Percentiles rank a stretch among this genome's conserved stretches.
These are phyloP conservation scores for Poa annua DNA, from an alignment of 176 grass and related monocot species.

Conservation along the genomic window DNA sequence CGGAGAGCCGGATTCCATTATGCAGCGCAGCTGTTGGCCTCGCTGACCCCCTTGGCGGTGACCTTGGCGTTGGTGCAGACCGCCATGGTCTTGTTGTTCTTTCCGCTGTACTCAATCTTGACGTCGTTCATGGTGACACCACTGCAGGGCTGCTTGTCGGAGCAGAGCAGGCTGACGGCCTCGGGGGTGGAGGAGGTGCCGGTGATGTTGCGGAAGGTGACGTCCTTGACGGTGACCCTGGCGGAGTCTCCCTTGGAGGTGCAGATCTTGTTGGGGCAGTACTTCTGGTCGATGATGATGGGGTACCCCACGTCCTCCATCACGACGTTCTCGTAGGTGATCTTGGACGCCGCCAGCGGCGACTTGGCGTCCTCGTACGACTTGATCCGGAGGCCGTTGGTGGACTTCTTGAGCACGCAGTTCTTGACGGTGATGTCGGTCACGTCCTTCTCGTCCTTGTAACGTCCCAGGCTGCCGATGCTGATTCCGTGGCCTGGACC, in stretches of 20 bases:
- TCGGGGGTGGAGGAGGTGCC: slow-evolving; percentile 53
- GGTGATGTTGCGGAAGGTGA: slow-evolving; percentile 60
- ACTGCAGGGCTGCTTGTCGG: slow-evolving; percentile 46
- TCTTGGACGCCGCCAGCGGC: slow-evolving; percentile 25
- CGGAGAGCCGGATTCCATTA: too few species aligned
- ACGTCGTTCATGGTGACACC: slow-evolving; percentile 45
- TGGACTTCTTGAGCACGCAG: slow-evolving; percentile 52
- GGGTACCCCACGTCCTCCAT: slow-evolving; percentile 47
- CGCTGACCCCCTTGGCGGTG: not conserved
- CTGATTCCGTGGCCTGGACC: slow-evolving; percentile 81
- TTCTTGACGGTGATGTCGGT: slow-evolving; percentile 56
- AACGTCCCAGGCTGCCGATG: slow-evolving; percentile 65
- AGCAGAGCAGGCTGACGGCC: slow-evolving; percentile 58
- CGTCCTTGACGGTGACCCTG: slow-evolving; percentile 58
- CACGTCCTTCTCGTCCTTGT: slow-evolving; percentile 70
- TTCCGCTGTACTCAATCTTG: slow-evolving; percentile 31
- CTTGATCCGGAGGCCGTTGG: slow-evolving; percentile 71
- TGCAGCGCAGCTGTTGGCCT: not conserved
- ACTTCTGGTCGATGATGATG: slow-evolving; percentile 79
- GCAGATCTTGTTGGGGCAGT: slow-evolving; percentile 69
- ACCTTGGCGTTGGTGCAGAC: slow-evolving; percentile 23
- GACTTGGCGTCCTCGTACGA: slow-evolving; percentile 48
- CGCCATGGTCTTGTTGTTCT: slow-evolving; percentile 19
- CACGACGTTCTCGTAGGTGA: slow-evolving; percentile 58
- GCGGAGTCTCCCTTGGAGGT: slow-evolving; percentile 31